Base-by-base conservation (phyloP, 2,329 filamentous ascomycete genomes). In the Cercospora nicotianae region DNA sequence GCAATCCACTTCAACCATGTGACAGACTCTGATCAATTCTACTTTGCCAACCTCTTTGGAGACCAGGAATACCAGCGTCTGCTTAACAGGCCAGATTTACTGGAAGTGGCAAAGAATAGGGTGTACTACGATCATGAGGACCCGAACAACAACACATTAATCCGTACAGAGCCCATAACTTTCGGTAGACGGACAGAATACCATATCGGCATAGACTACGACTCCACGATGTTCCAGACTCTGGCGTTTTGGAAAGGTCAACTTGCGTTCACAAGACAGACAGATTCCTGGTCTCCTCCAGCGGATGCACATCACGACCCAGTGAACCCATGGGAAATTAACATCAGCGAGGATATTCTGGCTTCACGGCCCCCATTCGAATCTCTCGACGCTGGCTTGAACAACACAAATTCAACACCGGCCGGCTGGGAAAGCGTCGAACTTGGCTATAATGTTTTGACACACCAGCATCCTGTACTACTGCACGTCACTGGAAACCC, bases 31-130 rank as follows among this genome's bases (percentile, higher is more conserved):
- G 83, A 85, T 70, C 80, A 84, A 70, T 77, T 80, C 67, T 81
- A 82, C n/a, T 80, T 87, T 63, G 80, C 83, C 3, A 80, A 83
- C 63, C 81, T 87, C 55, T 86, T 82, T 63, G 84, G 83, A n/a
- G 80, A 83, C 36, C 85, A 87, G 72, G 85, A 87, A 72, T 83
- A 81, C 63, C 64, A 65, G 12, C 68, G 66, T 9, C 26, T 68
- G 16, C 51, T 48, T 12, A 51, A 65, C 39, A 63, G 63, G 20
- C 68, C 70, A 4, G 65, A 68, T 8, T 36, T 80, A 67, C 69
- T 72, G 69, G 16, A 74, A 57, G 58, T 63, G 26, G 58, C 72
- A 42, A 69, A 76, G 78, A 73, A 77, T 59, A 79, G 81, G 58
- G 80, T 77, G 76, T 68, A 69, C 62, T 64, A 67, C 33, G 72